Evolutionary conservation across 2,329 filamentous ascomycete genomes (phyloP), one percentile per base, ranked within the genome.

Genomic region (Zasmidium citrigriseum): DNA sequence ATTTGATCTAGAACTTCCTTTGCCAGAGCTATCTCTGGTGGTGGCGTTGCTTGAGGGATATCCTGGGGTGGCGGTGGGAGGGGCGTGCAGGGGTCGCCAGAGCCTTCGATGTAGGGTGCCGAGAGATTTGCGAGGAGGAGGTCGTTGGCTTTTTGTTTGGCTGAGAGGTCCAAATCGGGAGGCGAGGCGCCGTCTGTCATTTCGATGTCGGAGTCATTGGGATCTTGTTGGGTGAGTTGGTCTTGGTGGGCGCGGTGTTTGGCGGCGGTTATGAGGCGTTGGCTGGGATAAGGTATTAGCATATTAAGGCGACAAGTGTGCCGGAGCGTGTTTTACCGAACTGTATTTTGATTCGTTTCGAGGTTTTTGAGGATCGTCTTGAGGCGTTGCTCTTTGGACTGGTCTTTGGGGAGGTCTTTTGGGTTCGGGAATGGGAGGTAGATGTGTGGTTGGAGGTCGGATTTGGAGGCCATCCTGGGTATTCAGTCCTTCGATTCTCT

Each of bases 341-440:
- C 61, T 29, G 56, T 41, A 5, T 64, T 57, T 4, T 68, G 62
- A 18, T 65, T 57, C 11, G 58, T 55, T 5, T 68, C 66, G 21
- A 69, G 54, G 34, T 69, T 69, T 16, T 59, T 25, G 25, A 68
- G 63, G 50, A 68, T 68, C 52, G 55, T 56, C 20, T 61, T 57
- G 24, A 68, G 56, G 5, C 57, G 54, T 20, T 66, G 57, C 51
- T 65, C 62, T 53, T 56, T 57, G 55, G 16, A 16, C 57, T 56
- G 22, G 46, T 58, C 12, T 27, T 46, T 59, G 21, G 57, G 65
- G 25, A 61, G 34, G 20, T 57, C 29, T 18, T 61, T 55, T 16
- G 63, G 46, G 25, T 51, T 58, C 0, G 64, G 64, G 7, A 67
- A 29, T 2, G 63, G 62, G 1, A 61, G 59, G 54, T 57, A 63